phyloP scores from a whole-genome alignment of 164 flowering plant genomes.

The Kingdonia uniflora region DNA sequence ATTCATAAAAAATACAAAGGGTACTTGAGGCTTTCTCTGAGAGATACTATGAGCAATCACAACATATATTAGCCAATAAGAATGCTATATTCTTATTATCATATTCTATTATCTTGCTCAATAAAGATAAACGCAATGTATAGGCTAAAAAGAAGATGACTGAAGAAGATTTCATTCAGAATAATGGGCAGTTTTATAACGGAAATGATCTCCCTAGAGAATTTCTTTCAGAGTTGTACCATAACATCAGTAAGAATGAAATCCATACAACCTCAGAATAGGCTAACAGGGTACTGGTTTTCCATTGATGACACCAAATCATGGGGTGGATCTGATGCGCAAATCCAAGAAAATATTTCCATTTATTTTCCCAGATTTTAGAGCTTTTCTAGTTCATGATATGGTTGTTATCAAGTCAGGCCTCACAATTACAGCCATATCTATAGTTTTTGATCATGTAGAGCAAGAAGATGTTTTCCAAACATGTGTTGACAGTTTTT shows the following conservation, averaged over 20 bases:
- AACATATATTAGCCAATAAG: conserved; percentile 27
- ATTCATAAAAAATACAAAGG: conserved; percentile 35
- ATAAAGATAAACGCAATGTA: conserved; percentile 34
- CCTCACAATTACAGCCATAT: conserved; percentile 35
- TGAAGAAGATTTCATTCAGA: conserved; percentile 38
- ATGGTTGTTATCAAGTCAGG: conserved; percentile 37
- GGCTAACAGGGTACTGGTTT: conserved; percentile 24
- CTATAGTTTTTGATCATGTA: conserved; percentile 33
- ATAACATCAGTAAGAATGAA: conserved; percentile 35
- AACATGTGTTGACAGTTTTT: conserved; percentile 30
- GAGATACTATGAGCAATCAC: conserved; percentile 40
- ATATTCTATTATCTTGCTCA: conserved; percentile 36
- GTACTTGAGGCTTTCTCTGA: conserved; percentile 43
- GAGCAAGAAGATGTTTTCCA: conserved; percentile 28
- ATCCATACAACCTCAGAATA: conserved; percentile 27
- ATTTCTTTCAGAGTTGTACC: conserved; percentile 28
- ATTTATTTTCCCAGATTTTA: conserved; percentile 22
- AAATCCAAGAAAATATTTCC: conserved; percentile 29
- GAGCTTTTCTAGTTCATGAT: conserved; percentile 27
- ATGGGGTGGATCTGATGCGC: conserved; percentile 28
- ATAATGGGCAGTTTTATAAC: conserved; percentile 33
- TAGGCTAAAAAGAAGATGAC: conserved; percentile 46
- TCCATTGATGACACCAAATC: conserved; percentile 30
- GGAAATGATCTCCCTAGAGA: conserved; percentile 37
- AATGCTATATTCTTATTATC: conserved; percentile 36